Conservation (phyloP, 2,329 filamentous ascomycete genomes). For the Sporothrix curviconia region DNA sequence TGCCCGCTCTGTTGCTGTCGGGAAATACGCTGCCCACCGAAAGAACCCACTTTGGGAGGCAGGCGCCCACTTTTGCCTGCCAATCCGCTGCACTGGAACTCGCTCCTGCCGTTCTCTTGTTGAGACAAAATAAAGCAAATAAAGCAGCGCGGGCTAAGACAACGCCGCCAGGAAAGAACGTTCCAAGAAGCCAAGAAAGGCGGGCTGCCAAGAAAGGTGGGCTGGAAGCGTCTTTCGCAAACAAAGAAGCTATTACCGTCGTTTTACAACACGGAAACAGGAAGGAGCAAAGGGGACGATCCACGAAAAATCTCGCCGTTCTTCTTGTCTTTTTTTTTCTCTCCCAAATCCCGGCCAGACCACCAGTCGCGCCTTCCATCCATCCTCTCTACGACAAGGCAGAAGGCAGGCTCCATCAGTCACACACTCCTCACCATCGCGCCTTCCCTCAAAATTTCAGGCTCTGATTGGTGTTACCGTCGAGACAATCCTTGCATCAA, state of each 20-base stretch:
- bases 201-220: neutral
- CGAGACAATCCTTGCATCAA: neutral
- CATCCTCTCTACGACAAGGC: slow-evolving; percentile 6
- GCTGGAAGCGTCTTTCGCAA: too few species aligned
- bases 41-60: neutral
- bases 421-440: slow-evolving; percentile 1
- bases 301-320: neutral
- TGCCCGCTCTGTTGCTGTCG: neutral
- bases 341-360: neutral
- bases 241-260: slow-evolving; percentile 7
- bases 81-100: slow-evolving; percentile 14
- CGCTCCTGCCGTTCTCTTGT: slow-evolving; percentile 10
- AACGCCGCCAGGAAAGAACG: slow-evolving; percentile 2
- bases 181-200: neutral
- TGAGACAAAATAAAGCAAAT: slow-evolving; percentile 5
- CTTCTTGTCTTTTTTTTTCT: neutral
- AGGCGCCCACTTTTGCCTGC: slow-evolving; percentile 11
- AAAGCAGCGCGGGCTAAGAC: neutral
- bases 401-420: slow-evolving; percentile 7
- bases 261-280: neutral
- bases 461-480: neutral
- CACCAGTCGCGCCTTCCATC: slow-evolving; percentile 8
- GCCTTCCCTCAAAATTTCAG: slow-evolving; percentile 1
- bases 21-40: slow-evolving; percentile 7
- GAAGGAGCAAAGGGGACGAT: slow-evolving; percentile 3